A percentile compares a stretch with the other conserved stretches of the same genome.
These are phyloP conservation scores for Incumbomyces lentus DNA, from an alignment of 2,329 filamentous ascomycete species.

Conservation along the genomic window DNA sequence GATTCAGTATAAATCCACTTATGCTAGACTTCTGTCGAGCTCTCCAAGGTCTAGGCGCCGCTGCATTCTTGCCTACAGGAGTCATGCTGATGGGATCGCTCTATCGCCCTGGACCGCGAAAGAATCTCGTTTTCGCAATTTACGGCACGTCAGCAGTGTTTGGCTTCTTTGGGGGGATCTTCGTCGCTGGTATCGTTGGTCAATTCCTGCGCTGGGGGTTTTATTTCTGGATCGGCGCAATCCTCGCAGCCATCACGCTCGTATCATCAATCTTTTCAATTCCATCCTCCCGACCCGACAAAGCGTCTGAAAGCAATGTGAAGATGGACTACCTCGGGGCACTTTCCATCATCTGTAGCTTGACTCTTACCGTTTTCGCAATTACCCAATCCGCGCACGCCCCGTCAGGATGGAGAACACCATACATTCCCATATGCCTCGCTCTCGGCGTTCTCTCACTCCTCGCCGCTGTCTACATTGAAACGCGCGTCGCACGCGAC, in stretches of 20 bases:
- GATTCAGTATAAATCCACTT: too few species aligned
- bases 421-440: slow-evolving; percentile 58
- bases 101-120: slow-evolving; percentile 56
- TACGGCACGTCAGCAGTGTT: slow-evolving; percentile 43
- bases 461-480: slow-evolving; percentile 7
- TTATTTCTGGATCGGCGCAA: slow-evolving; percentile 57
- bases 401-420: slow-evolving; percentile 56
- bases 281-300: too few species aligned
- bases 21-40: too few species aligned
- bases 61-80: slow-evolving; percentile 58
- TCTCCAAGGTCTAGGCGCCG: too few species aligned
- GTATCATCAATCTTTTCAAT: slow-evolving; percentile 26
- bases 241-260: slow-evolving; percentile 38
- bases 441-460: slow-evolving; percentile 52
- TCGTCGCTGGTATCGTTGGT: slow-evolving; percentile 50
- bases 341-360: slow-evolving; percentile 38
- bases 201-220: slow-evolving; percentile 49
- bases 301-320: too few species aligned
- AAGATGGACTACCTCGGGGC: too few species aligned
- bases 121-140: slow-evolving; percentile 54
- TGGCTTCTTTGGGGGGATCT: slow-evolving; percentile 46
- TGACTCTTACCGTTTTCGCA: slow-evolving; percentile 61
- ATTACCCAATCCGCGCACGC: slow-evolving; percentile 63
- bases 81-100: slow-evolving; percentile 54
- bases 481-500: too few species aligned